phyloP scores from a whole-genome alignment of 345 rosid species.

The Eucalyptus fibrosa region DNA sequence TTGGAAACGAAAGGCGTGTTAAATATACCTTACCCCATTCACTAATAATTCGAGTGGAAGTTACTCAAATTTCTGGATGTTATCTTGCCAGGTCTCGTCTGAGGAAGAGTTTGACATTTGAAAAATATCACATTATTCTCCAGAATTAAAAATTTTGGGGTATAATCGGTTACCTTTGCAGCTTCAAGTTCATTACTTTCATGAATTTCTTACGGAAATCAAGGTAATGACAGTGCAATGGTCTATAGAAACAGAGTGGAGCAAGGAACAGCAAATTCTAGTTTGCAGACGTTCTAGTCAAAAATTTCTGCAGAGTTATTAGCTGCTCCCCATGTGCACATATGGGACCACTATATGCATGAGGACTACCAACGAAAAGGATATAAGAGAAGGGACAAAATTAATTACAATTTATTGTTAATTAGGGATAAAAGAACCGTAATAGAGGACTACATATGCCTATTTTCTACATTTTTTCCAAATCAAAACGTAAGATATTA shows the following conservation, averaged over 20 bases:
- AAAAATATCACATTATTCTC: background rate
- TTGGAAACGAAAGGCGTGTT: background rate
- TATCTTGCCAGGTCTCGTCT: too few relatives aligned
- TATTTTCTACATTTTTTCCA: background rate
- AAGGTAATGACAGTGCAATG: background rate
- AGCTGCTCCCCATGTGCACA: background rate
- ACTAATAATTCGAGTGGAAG: background rate
- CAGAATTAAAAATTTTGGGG: background rate
- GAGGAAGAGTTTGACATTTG: too few relatives aligned
- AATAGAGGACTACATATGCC: background rate
- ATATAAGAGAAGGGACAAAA: background rate
- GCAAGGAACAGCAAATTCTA: background rate
- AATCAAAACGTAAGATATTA: too few relatives aligned
- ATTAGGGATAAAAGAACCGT: background rate
- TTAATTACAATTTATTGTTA: background rate
- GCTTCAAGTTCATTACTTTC: background rate
- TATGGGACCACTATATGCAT: background rate
- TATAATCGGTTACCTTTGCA: background rate
- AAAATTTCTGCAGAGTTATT: background rate
- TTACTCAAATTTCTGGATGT: background rate
- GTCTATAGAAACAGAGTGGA: background rate
- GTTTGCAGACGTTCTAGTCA: background rate
- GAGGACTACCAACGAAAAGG: background rate
- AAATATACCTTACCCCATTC: background rate
- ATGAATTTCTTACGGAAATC: background rate